Conservation (phyloP, 2,329 filamentous ascomycete genomes). For the Colletotrichum cuscutae region DNA sequence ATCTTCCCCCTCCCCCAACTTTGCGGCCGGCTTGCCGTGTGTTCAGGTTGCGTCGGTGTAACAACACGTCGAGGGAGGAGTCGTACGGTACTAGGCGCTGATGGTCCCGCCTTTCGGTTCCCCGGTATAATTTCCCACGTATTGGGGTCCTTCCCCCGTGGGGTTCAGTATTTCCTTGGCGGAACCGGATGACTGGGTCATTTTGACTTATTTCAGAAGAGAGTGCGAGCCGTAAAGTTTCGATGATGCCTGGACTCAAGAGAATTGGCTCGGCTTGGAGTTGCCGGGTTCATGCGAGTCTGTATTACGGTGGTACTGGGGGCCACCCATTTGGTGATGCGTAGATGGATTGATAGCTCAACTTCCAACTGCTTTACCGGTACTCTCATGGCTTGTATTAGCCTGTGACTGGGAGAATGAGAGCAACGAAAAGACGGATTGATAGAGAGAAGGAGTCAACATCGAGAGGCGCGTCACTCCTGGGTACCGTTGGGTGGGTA, state of each 20-base stretch:
- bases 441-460: neutral
- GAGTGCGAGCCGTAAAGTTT: too few relatives aligned
- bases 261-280: neutral
- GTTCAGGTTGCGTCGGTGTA: slow-evolving; percentile 27
- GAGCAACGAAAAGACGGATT: too few relatives aligned
- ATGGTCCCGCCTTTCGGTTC: neutral
- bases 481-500: neutral
- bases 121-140: slow-evolving; percentile 14
- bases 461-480: neutral
- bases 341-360: neutral
- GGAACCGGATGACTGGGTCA: neutral
- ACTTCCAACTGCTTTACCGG: too few relatives aligned
- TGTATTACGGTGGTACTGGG: neutral
- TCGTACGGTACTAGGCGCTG: too few relatives aligned
- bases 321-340: neutral
- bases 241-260: neutral
- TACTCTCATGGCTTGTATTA: neutral
- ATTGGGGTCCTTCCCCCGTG: neutral
- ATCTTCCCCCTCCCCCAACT: neutral
- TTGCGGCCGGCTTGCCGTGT: neutral
- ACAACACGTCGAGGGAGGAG: slow-evolving; percentile 12
- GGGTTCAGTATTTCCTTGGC: too few relatives aligned
- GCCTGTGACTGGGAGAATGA: neutral
- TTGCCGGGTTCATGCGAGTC: neutral
- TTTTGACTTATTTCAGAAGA: neutral